phyloP scores from a whole-genome alignment of 2,329 filamentous ascomycete species.

The Pseudocercospora ulei region DNA sequence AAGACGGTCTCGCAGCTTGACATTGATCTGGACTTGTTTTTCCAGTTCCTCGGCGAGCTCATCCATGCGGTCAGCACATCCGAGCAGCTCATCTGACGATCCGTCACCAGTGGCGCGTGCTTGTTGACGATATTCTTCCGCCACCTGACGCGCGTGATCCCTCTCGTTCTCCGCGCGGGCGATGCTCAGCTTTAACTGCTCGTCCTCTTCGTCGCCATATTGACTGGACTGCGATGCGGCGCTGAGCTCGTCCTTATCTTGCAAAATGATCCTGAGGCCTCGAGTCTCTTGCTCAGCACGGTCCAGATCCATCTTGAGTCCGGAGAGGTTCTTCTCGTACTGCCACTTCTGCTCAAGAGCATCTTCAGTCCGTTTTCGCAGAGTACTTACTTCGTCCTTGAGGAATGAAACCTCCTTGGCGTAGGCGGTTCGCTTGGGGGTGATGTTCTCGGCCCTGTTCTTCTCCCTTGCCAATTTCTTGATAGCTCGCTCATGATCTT shows the following conservation, averaged over 20 bases:
- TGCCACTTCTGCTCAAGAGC: constrained; percentile 94
- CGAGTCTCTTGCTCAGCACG: constrained; percentile 86
- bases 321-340: constrained; percentile 78
- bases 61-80: constrained; percentile 68
- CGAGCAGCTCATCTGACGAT: constrained; percentile 53
- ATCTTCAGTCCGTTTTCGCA: constrained; percentile 82
- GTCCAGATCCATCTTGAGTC: constrained; percentile 92
- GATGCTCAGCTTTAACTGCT: constrained; percentile 54
- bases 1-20: constrained; percentile 63
- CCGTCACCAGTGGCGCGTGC: constrained; percentile 46
- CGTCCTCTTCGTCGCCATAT: constrained; percentile 28
- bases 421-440: constrained; percentile 67
- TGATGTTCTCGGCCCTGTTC: constrained; percentile 56
- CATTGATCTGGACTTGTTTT: constrained; percentile 69
- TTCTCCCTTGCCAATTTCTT: constrained; percentile 67
- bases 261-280: constrained; percentile 66
- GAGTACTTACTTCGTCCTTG: constrained; percentile 70
- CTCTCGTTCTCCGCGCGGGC: constrained; percentile 60
- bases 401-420: constrained; percentile 71
- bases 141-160: constrained; percentile 60
- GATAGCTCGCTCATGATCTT: constrained; percentile 73
- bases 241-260: constrained; percentile 66
- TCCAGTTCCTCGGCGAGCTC: constrained; percentile 69
- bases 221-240: constrained; percentile 50
- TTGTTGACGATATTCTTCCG: constrained; percentile 52